Evolutionary conservation across 129 eudicot genomes (phyloP).

Genomic region (Tagetes patula): DNA sequence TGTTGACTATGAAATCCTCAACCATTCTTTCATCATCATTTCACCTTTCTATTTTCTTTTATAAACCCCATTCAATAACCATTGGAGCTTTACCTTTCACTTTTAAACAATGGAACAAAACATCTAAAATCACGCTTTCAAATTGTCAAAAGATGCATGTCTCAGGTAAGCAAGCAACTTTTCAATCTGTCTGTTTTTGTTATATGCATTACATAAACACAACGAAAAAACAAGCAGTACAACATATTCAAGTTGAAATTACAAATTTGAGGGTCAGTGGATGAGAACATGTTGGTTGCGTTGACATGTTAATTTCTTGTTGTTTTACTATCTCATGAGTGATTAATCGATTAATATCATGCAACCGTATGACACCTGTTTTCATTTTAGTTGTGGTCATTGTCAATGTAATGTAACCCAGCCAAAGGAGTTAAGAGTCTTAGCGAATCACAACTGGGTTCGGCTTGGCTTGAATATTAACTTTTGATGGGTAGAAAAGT

Average conservation of each 20-base stretch:
- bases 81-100: constrained; percentile 39
- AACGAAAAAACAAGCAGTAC: neutral
- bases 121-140: constrained; percentile 37
- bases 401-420: neutral
- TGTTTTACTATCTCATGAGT: neutral
- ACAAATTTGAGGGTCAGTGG: neutral
- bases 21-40: constrained; percentile 45
- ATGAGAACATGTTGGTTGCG: neutral
- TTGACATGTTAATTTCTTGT: neutral
- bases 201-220: too few species aligned
- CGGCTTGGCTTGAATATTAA: neutral
- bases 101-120: constrained; percentile 45
- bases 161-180: constrained; percentile 48
- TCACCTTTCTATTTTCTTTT: constrained; percentile 33
- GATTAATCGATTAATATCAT: neutral
- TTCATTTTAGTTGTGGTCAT: neutral
- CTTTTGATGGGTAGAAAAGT: neutral
- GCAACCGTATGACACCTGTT: neutral
- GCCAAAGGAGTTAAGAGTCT: neutral
- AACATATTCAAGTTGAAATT: neutral
- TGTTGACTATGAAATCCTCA: constrained; percentile 48
- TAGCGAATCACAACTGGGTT: neutral
- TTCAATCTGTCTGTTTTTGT: too few species aligned
- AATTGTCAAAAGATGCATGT: constrained; percentile 87
- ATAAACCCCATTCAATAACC: constrained; percentile 34